phyloP scores from a whole-genome alignment of 2,329 filamentous ascomycete genomes.

The Teratosphaeria zuluensis region DNA sequence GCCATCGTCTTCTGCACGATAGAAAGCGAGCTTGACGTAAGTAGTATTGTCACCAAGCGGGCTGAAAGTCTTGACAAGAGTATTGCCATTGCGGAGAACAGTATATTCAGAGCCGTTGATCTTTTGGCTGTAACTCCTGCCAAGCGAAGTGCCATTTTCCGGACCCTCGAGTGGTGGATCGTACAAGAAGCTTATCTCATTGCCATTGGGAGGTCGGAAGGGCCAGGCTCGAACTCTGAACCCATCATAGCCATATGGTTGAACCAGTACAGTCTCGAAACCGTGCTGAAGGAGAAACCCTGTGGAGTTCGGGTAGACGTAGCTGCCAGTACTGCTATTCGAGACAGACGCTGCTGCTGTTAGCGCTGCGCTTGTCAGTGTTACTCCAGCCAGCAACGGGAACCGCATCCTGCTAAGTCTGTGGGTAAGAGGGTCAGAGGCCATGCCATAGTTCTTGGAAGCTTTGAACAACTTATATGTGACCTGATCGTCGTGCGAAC shows the following conservation, averaged over 20 bases:
- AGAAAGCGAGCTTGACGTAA: slow-evolving; percentile 28
- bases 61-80: slow-evolving; percentile 26
- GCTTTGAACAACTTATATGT: not conserved
- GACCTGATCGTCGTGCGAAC: not conserved
- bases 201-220: slow-evolving; percentile 26
- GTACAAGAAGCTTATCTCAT: slow-evolving; percentile 30
- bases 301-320: slow-evolving; percentile 2
- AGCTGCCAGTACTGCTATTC: not conserved
- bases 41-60: slow-evolving; percentile 20
- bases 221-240: slow-evolving; percentile 33
- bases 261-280: slow-evolving; percentile 30
- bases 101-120: slow-evolving; percentile 24
- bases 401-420: not conserved
- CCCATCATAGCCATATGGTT: slow-evolving; percentile 32
- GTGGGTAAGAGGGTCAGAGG: not conserved
- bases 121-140: slow-evolving; percentile 24
- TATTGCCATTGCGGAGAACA: slow-evolving; percentile 29
- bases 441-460: not conserved
- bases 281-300: slow-evolving; percentile 22
- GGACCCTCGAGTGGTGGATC: slow-evolving; percentile 32
- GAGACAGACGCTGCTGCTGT: not conserved
- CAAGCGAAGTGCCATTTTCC: slow-evolving; percentile 23
- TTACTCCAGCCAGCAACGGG: not conserved
- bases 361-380: not conserved
- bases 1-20: slow-evolving; percentile 25